These are phyloP conservation scores for Talaromyces sp. DNA, from an alignment of 2,329 filamentous ascomycete species.

Conservation along the genomic window DNA sequence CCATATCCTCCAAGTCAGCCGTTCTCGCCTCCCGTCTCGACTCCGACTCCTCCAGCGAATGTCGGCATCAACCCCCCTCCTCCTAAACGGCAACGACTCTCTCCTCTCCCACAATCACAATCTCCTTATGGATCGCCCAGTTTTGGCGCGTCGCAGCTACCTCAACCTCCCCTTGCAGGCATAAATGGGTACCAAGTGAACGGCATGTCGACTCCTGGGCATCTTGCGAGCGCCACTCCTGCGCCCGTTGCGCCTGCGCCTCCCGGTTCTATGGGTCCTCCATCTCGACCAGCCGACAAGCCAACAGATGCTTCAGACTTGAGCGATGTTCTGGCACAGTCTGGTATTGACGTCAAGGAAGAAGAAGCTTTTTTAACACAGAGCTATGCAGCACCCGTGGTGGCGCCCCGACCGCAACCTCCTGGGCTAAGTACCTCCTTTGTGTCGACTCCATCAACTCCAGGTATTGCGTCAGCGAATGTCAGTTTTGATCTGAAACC, in stretches of 20 bases:
- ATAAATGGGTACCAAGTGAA: constrained; percentile 47
- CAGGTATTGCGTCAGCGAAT: constrained; percentile 37
- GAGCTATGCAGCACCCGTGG: constrained; percentile 38
- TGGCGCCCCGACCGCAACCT: constrained; percentile 38
- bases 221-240: constrained; percentile 26
- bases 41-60: constrained; percentile 51
- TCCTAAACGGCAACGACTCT: constrained; percentile 67
- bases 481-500: constrained; percentile 52
- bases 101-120: constrained; percentile 60
- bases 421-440: constrained; percentile 44
- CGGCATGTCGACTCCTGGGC: constrained; percentile 42
- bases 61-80: constrained; percentile 57
- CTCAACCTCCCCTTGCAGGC: constrained; percentile 27
- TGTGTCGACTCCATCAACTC: constrained; percentile 37
- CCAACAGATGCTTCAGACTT: constrained; percentile 61
- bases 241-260: constrained; percentile 20
- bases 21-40: constrained; percentile 60
- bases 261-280: constrained; percentile 56
- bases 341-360: constrained; percentile 79
- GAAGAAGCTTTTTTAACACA: constrained; percentile 76
- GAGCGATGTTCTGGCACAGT: constrained; percentile 76
- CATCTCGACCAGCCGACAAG: constrained; percentile 53
- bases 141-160: constrained; percentile 45
- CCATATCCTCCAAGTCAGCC: constrained; percentile 32
- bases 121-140: constrained; percentile 60